Evolutionary conservation across 768 basidiomycete genomes (phyloP).

Genomic region (Psilocybe tampanensis): DNA sequence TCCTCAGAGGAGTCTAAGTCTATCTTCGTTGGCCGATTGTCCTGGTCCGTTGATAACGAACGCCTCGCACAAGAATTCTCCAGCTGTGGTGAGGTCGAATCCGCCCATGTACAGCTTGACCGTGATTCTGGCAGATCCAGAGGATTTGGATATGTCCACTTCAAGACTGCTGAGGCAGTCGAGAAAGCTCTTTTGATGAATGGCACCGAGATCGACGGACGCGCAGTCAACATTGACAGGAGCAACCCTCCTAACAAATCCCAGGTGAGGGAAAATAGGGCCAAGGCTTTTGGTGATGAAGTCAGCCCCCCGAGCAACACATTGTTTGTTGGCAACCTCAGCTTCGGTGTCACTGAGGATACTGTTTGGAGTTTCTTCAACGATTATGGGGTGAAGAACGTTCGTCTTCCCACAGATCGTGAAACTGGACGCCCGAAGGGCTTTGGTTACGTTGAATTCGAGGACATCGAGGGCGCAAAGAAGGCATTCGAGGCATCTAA

Average conservation of each 20-base stretch:
- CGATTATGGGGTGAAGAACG: constrained; percentile 85
- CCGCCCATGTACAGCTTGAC: constrained; percentile 88
- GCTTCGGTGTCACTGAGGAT: constrained; percentile 81
- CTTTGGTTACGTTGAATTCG: constrained; percentile 96
- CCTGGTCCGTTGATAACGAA: constrained; percentile 97
- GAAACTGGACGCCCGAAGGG: constrained; percentile 92
- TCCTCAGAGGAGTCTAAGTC: constrained; percentile 56
- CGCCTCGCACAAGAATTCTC: constrained; percentile 92
- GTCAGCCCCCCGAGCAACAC: constrained; percentile 66
- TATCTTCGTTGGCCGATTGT: constrained; percentile 90
- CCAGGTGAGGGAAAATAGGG: constrained; percentile 65
- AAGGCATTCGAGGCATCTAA: constrained; percentile 73
- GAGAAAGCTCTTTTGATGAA: constrained; percentile 80
- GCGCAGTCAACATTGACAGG: constrained; percentile 84
- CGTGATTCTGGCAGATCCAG: constrained; percentile 81
- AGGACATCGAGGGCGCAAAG: constrained; percentile 76
- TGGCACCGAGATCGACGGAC: constrained; percentile 91
- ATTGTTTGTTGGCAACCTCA: constrained; percentile 91
- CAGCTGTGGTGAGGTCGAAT: constrained; percentile 83
- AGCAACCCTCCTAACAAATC: constrained; percentile 63
- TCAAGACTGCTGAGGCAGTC: constrained; percentile 68
- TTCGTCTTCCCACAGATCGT: constrained; percentile 90
- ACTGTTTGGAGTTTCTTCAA: constrained; percentile 87
- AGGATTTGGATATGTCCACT: constrained; percentile 85
- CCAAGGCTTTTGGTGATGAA: constrained; percentile 76